phyloP scores from a whole-genome alignment of 2,329 filamentous ascomycete species.

The Alternaria tenuissima region DNA sequence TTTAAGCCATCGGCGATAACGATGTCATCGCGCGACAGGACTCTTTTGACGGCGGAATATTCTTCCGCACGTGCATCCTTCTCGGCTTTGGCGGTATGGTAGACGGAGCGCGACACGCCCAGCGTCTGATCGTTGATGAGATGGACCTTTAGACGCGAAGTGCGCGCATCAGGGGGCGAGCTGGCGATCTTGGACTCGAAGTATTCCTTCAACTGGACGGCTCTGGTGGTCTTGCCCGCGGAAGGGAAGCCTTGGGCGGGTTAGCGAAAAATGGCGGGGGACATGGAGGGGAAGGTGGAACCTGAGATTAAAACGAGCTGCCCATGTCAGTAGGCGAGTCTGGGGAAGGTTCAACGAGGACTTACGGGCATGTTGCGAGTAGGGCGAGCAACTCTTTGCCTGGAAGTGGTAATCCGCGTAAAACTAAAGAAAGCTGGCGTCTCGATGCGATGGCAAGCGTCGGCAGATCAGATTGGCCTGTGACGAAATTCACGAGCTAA shows the following conservation, averaged over 20 bases:
- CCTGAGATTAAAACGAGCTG: conserved; percentile 67
- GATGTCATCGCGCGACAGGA: conserved; percentile 75
- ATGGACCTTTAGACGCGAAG: conserved; percentile 69
- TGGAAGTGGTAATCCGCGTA: conserved; percentile 11
- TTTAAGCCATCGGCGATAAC: conserved; percentile 83
- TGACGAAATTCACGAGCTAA: conserved; percentile 29
- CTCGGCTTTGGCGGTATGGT: conserved; percentile 79
- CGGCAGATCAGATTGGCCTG: conserved; percentile 27
- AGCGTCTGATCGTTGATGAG: conserved; percentile 77
- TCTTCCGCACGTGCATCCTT: conserved; percentile 82
- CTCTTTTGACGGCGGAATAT: conserved; percentile 80
- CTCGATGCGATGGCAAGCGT: conserved; percentile 27
- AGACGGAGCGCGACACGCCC: conserved; percentile 73
- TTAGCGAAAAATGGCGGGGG: conserved; percentile 51
- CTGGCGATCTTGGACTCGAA: conserved; percentile 66
- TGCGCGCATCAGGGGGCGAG: conserved; percentile 54
- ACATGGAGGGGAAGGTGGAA: conserved; percentile 17
- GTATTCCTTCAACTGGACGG: conserved; percentile 70
- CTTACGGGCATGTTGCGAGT: conserved; percentile 38
- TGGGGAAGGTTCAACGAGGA: conserved; percentile 20
- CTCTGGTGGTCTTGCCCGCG: conserved; percentile 69
- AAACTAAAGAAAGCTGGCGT: conserved; percentile 13
- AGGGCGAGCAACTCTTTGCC: conserved; percentile 6
- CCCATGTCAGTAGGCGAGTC: conserved; percentile 28
- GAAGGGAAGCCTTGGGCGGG: conserved; percentile 70